A percentile compares a stretch with the other conserved stretches of the same genome.
Conservation (phyloP, 164 flowering plant genomes). For the Malania oleifera region DNA sequence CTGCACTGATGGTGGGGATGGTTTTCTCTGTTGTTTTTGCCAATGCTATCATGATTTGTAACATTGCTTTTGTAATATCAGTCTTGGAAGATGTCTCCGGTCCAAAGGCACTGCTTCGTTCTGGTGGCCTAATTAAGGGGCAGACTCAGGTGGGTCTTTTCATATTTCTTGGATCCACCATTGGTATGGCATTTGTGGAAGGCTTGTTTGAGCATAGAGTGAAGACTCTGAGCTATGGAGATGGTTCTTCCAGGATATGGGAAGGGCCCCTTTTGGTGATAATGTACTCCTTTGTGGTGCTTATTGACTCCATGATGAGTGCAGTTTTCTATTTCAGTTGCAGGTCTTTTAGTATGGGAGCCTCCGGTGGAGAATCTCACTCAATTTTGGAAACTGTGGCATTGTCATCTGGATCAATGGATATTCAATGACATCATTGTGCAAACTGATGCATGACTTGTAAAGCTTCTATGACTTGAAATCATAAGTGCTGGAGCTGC, state of each 20-base stretch:
- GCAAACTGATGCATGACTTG: too few relatives aligned
- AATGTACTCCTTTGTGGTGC: slow-evolving; percentile 88
- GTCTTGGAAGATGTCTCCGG: slow-evolving; percentile 92
- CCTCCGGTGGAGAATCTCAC: slow-evolving; percentile 30
- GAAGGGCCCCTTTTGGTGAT: slow-evolving; percentile 96
- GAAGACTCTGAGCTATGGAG: slow-evolving; percentile 94
- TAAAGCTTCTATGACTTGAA: too few relatives aligned
- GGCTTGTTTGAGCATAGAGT: slow-evolving; percentile 97
- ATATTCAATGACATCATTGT: too few relatives aligned
- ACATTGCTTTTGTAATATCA: slow-evolving; percentile 64
- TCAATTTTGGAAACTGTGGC: slow-evolving; percentile 35
- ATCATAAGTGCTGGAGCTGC: too few relatives aligned
- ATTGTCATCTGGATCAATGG: slow-evolving; percentile 21
- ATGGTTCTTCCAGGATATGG: slow-evolving; percentile 96
- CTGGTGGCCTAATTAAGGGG: slow-evolving; percentile 62
- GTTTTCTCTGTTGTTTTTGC: slow-evolving; percentile 75
- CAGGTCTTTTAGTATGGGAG: slow-evolving; percentile 52
- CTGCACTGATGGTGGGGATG: slow-evolving; percentile 53
- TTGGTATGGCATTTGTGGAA: slow-evolving; percentile 86
- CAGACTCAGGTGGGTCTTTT: slow-evolving; percentile 95
- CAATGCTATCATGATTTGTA: slow-evolving; percentile 71
- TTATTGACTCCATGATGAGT: slow-evolving; percentile 93
- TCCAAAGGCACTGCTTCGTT: slow-evolving; percentile 67
- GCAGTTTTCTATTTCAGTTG: slow-evolving; percentile 94
- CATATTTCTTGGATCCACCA: slow-evolving; percentile 85